Base-by-base conservation (phyloP, 192 early-diverging fungal species). In the Neocallimastix lanati region DNA sequence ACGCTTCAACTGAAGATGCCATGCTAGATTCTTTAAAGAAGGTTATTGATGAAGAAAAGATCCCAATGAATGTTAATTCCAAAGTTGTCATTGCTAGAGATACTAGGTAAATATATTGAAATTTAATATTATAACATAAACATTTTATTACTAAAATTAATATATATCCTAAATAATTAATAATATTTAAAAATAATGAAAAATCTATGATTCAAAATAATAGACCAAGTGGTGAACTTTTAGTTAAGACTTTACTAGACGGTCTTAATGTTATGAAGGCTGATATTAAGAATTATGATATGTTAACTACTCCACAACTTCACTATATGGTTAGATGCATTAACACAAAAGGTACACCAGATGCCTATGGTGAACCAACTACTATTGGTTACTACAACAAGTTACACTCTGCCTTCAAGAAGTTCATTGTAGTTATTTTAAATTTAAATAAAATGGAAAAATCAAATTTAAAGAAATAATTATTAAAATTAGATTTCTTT, bases 241-340 rank as follows among this genome's bases (percentile, higher is more conserved):
- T 99, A 37, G 93, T 95, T 76, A 84, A 84, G 4, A 90, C 95
- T 40, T 84, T 98, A 77, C 90, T 88, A 77, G 93, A 94, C 83
- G 97, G 95, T 28, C 88, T 98, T 35, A 83, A 88, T 27, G 93
- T 91, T 15, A 78, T 94, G 80, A 90, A 85, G 33, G 93, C 90
- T n/a, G 82, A 88, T 12, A 85, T 91, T 25, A 91, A 84, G 28
- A 93, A 97, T 84, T 94, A 90, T 80, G 96, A 96, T 29, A 82
- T 99, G 36, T 86, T 93, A 77, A 98, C 96, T 76, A 99, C 98
- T 13, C 98, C 98, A 80, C 96, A 98, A 84, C 88, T 99, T 80
- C 98, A 99, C 83, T 99, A 97, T 82, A 87, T 95, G 81, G 92
- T 91, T 76, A 92, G 95, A 40, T 94, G 93, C 86, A 84, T 95